Evolutionary conservation across 257 asterid genomes (phyloP), one percentile per base, ranked within the genome.

Genomic region (Paraleonurus japonicus): DNA sequence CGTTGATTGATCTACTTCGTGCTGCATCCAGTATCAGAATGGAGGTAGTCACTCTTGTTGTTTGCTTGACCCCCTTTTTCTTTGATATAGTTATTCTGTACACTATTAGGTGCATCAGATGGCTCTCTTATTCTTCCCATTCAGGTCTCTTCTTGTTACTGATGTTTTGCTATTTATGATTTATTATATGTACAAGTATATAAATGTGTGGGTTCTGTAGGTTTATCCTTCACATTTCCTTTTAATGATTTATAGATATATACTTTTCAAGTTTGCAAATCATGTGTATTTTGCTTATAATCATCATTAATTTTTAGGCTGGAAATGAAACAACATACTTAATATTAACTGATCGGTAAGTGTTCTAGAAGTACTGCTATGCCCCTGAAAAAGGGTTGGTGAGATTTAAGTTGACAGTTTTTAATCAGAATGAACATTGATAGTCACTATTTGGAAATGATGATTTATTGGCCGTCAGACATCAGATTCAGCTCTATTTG

Each of bases 1-100:
- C 94, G 3, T 81, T 95, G 81, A 79, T 90, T 79, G 98, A 88
- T 86, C 92, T 95, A 73, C 84, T 92, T 67, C 75, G 72, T 72
- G 92, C 89, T 70, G 98, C 95, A 78, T 82, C 89, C 78, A 87
- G 95, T 76, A 73, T 88, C 79, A 77, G 89, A 77, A 76, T 79
- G 82, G 96, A 90, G 99, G 99, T 95, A 83, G 79, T 28, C 79
- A 53, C 13, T 79, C 78, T 59, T 22, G 43, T 26, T 71, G 48
- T 62, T 51, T 30, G 8, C 1, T 24, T 67, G 19, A 57, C 26
- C 57, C 51, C 50, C 3, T 57, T 65, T 61, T 63, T 17, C 70
- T 37, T 71, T 62, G 37, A 22, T 57, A 35, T 41, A 13, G 10
- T 22, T 50, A 59, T 41, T 12, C 43, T 32, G 47, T 20, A 3